Percentiles rank a stretch among this genome's conserved stretches.
Conservation (phyloP, 176 grass and related monocot species). For the Bromus sterilis region DNA sequence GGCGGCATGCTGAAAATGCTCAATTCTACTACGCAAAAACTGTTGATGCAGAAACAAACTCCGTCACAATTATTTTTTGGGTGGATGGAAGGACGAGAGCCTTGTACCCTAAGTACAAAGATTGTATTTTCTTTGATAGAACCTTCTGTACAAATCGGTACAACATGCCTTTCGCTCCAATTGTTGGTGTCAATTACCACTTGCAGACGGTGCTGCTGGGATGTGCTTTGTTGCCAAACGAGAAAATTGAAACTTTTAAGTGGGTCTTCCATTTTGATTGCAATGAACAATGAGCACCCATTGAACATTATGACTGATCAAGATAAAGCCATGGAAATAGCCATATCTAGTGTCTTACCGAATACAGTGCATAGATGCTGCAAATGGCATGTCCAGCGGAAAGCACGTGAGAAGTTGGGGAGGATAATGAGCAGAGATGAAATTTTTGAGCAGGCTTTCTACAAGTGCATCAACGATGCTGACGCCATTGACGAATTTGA, state of each 20-base stretch:
- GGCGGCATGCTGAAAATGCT: not conserved
- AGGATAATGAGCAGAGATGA: not conserved
- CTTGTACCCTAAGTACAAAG: not conserved
- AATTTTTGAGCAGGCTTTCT: not conserved
- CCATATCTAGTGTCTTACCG: not conserved
- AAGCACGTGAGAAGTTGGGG: not conserved
- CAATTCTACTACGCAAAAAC: not conserved
- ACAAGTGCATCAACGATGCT: not conserved
- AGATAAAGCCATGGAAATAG: not conserved
- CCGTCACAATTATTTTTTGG: not conserved
- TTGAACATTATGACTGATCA: not conserved
- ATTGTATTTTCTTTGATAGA: slow-evolving; percentile 6
- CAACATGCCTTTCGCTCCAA: not conserved
- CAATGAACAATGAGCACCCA: not conserved
- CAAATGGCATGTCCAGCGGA: not conserved
- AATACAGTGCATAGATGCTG: not conserved
- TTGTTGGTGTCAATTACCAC: slow-evolving; percentile 14
- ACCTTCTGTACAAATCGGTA: not conserved
- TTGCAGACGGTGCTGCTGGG: not conserved
- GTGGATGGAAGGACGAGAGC: not conserved
- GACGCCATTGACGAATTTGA: not conserved
- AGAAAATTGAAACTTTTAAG: not conserved
- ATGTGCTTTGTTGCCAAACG: not conserved
- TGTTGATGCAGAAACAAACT: not conserved
- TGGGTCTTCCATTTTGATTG: not conserved